Conservation (phyloP, 192 early-diverging fungal species). For the Chytriomyces sp. region DNA sequence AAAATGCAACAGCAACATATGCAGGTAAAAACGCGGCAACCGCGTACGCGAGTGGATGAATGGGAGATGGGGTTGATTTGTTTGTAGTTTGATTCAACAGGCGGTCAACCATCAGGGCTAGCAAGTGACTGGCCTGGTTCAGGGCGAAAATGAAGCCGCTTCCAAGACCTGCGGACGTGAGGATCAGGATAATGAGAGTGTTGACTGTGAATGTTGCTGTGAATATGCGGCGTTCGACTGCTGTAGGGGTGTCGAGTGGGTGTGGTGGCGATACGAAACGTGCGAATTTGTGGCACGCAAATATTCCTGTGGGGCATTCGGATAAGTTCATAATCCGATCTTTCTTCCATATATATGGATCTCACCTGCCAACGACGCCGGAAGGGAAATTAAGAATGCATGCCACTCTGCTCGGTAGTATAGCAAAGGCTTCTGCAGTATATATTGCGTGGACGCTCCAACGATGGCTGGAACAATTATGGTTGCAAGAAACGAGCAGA, state of each 20-base stretch:
- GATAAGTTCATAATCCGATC: too few relatives aligned
- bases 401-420: constrained; percentile 70
- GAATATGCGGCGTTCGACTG: constrained; percentile 12
- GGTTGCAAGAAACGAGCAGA: constrained; percentile 31
- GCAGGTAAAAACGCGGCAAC: constrained; percentile 33
- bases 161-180: constrained; percentile 33
- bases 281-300: constrained; percentile 9
- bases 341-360: too few relatives aligned
- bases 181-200: not conserved
- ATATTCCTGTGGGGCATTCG: constrained; percentile 14
- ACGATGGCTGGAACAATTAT: constrained; percentile 15
- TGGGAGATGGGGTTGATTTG: constrained; percentile 7
- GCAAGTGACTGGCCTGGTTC: constrained; percentile 1
- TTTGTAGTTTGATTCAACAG: constrained; percentile 4
- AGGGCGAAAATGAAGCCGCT: constrained; percentile 34
- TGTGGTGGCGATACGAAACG: constrained; percentile 8
- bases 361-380: constrained; percentile 48
- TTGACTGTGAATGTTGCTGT: not conserved
- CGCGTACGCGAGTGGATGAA: constrained; percentile 39
- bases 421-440: constrained; percentile 48
- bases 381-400: constrained; percentile 56
- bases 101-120: constrained; percentile 38
- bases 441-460: constrained; percentile 39
- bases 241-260: constrained; percentile 13
- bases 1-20: constrained; percentile 11